Evolutionary conservation across 345 rosid species (phyloP), one percentile per base, ranked within the genome.

Genomic region (Aegle marmelos): DNA sequence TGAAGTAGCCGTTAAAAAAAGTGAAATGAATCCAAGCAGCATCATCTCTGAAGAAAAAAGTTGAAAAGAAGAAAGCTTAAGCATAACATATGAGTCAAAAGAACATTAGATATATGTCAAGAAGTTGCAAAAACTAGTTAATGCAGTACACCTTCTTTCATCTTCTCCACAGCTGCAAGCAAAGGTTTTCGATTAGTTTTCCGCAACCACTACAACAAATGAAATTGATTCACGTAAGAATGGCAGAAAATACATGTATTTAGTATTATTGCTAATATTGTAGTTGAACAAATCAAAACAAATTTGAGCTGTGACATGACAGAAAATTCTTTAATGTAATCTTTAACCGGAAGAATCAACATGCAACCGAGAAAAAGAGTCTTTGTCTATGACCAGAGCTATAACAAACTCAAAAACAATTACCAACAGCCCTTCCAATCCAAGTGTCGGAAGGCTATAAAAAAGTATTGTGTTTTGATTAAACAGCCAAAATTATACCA

Each of bases 1-100:
- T 3, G 99, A 96, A 48, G 93, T 88, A 61, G 99, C 98, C 59
- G 97, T 89, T 31, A 96, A 86, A 77, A 96, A 88, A 77, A 96
- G 97, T 80, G 99, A 96, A 74, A 96, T 96, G 87, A 96, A 96
- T 33, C 98, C 98, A 65, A 94, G 99, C 83, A 96, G 89, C 99
- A 94, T 96, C 91, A 96, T 83, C 88, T 96, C 98, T 96, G 89
- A 68, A 77, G 37, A 78, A 8, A 68, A 22, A 57, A 81, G 69
- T 37, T 62, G 79, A 82, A 67, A 31, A 58, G 65, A 67, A 21
- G 63, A 9, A 22, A 76, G 56, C 57, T 48, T 63, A 65, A 19
- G 6, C 73, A 57, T 39, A 41, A 50, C 58, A 34, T 65, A 78
- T 21, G 41, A 78, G 14, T 33, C 64, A 48, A 41, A 63, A 30